Base-by-base conservation (phyloP, 495 filamentous ascomycete species). In the Rhypophila decipiens region DNA sequence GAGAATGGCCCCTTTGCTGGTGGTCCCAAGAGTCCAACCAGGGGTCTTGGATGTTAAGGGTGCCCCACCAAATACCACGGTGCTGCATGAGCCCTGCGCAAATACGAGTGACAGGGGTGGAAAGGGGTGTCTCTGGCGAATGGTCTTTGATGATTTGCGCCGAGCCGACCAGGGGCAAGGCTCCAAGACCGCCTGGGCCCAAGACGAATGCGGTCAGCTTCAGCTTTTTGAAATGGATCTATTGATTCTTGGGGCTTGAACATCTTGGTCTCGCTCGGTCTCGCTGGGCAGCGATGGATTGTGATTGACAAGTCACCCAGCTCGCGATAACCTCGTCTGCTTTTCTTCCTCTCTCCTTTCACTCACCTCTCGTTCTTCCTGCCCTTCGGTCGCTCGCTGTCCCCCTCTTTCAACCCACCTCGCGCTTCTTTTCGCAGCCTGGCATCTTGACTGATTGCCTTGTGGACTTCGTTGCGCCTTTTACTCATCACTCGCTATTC, bases 91-190 rank as follows among this genome's bases (percentile, higher is more conserved):
- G 24, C 45, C 35, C 38, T 42, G 46, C 18, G 39, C 3, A n/a
- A 42, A 49, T 49, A 49, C 46, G 46, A 42, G 40, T 17, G 24
- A 42, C 46, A 49, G 24, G 45, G 45, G 45, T 20, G 13, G 19
- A 11, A 11, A 15, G 19, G 18, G 44, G 20, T 23, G 18, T 33
- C 19, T 47, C 33, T 36, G n/a, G n/a, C n/a, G n/a, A n/a, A n/a
- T n/a, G n/a, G n/a, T n/a, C n/a, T n/a, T n/a, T n/a, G n/a, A n/a
- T n/a, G n/a, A n/a, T n/a, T n/a, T n/a, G n/a, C n/a, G n/a, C n/a
- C n/a, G n/a, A n/a, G n/a, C n/a, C n/a, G 45, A 39, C 33, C 20
- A 23, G 13, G 7, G 7, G 7, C 27, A 31, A 31, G 27, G 27
- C n/a, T n/a, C n/a, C n/a, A n/a, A n/a, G n/a, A n/a, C n/a, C n/a